A percentile compares a stretch with the other conserved stretches of the same genome.
Evolutionary conservation across 192 early-diverging fungal genomes (phyloP).

Genomic region (Pilobolus umbonatus): DNA sequence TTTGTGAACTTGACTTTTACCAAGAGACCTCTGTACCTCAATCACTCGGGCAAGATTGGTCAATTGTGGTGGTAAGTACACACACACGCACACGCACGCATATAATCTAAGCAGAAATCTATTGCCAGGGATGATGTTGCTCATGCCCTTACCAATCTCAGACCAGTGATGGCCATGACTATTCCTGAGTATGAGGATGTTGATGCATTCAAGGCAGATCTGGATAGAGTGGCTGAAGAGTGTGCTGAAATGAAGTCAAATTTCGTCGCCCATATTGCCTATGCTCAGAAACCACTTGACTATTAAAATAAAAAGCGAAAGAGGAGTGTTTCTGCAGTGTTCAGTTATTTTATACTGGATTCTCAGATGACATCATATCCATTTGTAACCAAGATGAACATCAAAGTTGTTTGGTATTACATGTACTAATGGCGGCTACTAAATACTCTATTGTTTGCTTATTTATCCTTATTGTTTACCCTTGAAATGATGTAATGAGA

Average conservation of each 20-base stretch:
- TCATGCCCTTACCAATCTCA: background rate
- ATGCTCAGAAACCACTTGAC: slow-evolving; percentile 11
- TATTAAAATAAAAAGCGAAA: too few species aligned
- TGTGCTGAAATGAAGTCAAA: slow-evolving; percentile 4
- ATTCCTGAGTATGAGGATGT: background rate
- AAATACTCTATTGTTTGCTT: too few species aligned
- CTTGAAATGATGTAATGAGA: too few species aligned
- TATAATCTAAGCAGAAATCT: background rate
- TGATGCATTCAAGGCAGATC: background rate
- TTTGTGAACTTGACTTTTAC: slow-evolving; percentile 1
- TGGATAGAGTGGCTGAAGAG: background rate
- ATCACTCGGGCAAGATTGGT: background rate
- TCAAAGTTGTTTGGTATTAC: too few species aligned
- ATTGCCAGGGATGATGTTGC: slow-evolving; percentile 10
- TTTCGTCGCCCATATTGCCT: background rate
- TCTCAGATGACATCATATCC: too few species aligned
- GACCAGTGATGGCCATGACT: background rate
- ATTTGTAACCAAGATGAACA: too few species aligned
- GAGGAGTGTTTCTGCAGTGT: too few species aligned
- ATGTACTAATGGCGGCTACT: too few species aligned
- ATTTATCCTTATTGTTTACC: too few species aligned
- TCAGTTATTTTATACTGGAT: too few species aligned
- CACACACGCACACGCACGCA: background rate
- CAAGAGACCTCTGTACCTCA: background rate
- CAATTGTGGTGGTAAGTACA: slow-evolving; percentile 2